Percentiles rank a stretch among this genome's conserved stretches.
phyloP scores from a whole-genome alignment of 208 protist genomes.

The Trypanosoma vivax region DNA sequence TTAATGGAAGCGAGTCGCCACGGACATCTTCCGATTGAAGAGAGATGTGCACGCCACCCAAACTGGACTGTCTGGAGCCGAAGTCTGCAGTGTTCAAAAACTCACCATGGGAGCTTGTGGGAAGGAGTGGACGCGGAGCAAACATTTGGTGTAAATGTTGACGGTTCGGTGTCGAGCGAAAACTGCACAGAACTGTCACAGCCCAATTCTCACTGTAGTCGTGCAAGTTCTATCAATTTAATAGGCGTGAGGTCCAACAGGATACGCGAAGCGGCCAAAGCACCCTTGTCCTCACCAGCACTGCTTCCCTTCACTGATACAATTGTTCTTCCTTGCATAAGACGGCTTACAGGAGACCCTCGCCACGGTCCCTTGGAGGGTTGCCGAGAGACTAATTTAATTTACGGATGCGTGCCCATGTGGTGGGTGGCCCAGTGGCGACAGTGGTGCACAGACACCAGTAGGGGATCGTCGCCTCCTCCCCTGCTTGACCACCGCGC shows the following conservation, averaged over 20 bases:
- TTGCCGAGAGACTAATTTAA: constrained; percentile 16
- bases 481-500: constrained; percentile 25
- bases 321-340: constrained; percentile 23
- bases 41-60: constrained; percentile 46
- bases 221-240: too few species aligned
- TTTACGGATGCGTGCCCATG: constrained; percentile 68
- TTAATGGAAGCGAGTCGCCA: constrained; percentile 34
- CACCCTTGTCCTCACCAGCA: too few species aligned
- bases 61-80: constrained; percentile 55
- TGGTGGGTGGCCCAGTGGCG: constrained; percentile 78
- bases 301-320: not conserved
- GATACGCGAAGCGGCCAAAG: too few species aligned
- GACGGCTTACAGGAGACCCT: constrained; percentile 31
- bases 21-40: constrained; percentile 9
- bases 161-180: too few species aligned
- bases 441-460: constrained; percentile 22
- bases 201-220: too few species aligned
- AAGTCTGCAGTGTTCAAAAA: constrained; percentile 25
- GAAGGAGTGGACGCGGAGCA: constrained; percentile 23
- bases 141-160: too few species aligned
- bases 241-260: too few species aligned
- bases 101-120: constrained; percentile 39
- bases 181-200: too few species aligned
- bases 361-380: not conserved
- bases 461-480: constrained; percentile 2